Percentiles rank a stretch among this genome's conserved stretches.
Conservation (phyloP, 176 grass and related monocot genomes). For the Lolium rigidum region DNA sequence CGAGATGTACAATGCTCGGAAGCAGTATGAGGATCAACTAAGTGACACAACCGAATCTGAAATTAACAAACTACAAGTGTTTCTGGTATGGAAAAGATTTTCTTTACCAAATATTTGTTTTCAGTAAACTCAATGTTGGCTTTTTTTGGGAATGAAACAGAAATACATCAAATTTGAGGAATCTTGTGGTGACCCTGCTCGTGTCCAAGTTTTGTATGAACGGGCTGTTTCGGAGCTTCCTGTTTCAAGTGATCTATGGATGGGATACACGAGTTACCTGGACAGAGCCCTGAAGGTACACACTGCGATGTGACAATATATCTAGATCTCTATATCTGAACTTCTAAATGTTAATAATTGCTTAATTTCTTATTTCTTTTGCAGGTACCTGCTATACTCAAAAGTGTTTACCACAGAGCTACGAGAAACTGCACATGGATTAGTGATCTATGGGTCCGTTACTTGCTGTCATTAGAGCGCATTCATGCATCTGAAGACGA, state of each 20-base stretch:
- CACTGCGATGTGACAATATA: slow-evolving; percentile 5
- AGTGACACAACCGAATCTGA: slow-evolving; percentile 54
- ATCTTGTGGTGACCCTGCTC: slow-evolving; percentile 73
- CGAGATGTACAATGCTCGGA: slow-evolving; percentile 79
- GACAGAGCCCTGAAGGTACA: slow-evolving; percentile 87
- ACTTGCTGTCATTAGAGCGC: slow-evolving; percentile 83
- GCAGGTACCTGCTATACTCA: slow-evolving; percentile 77
- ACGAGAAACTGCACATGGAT: slow-evolving; percentile 98
- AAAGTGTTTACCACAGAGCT: slow-evolving; percentile 81
- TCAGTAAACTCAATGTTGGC: slow-evolving; percentile 24
- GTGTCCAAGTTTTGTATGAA: slow-evolving; percentile 93
- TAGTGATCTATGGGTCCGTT: slow-evolving; percentile 78
- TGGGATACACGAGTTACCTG: slow-evolving; percentile 78
- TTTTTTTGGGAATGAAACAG: slow-evolving; percentile 58
- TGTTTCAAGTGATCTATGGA: slow-evolving; percentile 84
- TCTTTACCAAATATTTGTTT: neutral
- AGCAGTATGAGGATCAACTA: slow-evolving; percentile 80
- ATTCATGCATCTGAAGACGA: slow-evolving; percentile 72
- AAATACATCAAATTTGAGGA: slow-evolving; percentile 96
- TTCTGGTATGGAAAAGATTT: slow-evolving; percentile 58
- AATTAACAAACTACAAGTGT: slow-evolving; percentile 69
- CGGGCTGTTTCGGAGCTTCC: slow-evolving; percentile 81
- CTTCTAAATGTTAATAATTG: slow-evolving; percentile 24
- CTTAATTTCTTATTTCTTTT: slow-evolving; percentile 41
- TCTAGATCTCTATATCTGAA: slow-evolving; percentile 26